Evolutionary conservation across 208 protist species (phyloP), one percentile per base, ranked within the genome.

Genomic region (Naegleria gruberi): DNA sequence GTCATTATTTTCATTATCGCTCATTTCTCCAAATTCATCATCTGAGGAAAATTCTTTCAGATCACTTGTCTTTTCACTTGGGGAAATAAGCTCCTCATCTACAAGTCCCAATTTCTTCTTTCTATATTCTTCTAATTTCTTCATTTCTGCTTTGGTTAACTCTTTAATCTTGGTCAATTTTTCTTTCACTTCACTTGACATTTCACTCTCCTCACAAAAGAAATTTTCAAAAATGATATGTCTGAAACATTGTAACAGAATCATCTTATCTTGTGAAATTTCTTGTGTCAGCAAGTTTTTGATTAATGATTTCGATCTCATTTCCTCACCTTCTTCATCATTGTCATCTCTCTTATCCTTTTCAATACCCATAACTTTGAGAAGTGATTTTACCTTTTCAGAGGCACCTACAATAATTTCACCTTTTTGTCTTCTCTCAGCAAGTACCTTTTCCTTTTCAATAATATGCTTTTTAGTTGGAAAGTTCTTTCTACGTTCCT

Each of bases 321-420:
- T 45, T 86, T 30, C 43, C 10, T 12, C 55, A 41, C 19, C 6
- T 40, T 87, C 83, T 8, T 77, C 65, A 37, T 77, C 6, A 37
- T 77, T 77, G 26, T 77, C 65, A 7, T 77, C 65, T 37, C 34
- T 77, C n/a, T 77, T 77, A 65, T 65, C 51, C n/a, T 77, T 77
- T 26, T 83, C 77, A 40, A 87, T 87, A 37, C 83, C 83, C 83
- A 87, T 87, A 23, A 87, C 17, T 55, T 87, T 46, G 26, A 87
- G 17, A 4, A 87, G 23, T 23, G 83, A 41, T 55, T 34, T 55
- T 12, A 87, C 43, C 12, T 55, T 87, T n/a, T 87, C 83, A 10
- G 41, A 42, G 0, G 83, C 83, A 37, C 43, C 34, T 0, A 87
- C 30, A 55, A 87, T 87, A 37, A 87, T 55, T 40, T 87, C 83